Percentiles rank a stretch among this genome's conserved stretches.
These are phyloP conservation scores for Plenodomus biglobosus DNA, from an alignment of 2,329 filamentous ascomycete species.

Conservation along the genomic window DNA sequence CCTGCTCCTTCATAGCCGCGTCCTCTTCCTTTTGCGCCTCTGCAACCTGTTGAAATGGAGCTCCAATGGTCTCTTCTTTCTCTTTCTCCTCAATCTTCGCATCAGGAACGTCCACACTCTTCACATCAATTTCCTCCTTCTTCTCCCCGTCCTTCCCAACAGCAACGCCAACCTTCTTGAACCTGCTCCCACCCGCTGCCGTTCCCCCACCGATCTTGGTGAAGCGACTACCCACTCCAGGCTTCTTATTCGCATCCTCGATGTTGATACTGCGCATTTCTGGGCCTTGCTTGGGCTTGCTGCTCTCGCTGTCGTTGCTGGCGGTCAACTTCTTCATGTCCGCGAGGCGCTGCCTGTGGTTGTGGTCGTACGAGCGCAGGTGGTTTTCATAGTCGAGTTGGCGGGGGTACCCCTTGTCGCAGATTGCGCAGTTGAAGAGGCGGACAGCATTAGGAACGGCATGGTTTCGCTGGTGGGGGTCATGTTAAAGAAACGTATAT, in stretches of 20 bases:
- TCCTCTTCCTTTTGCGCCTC: slow-evolving; percentile 1
- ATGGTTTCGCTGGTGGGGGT: slow-evolving; percentile 42
- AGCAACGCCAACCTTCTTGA: slow-evolving; percentile 70
- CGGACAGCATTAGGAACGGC: slow-evolving; percentile 48
- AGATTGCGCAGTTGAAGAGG: slow-evolving; percentile 63
- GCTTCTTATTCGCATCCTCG: slow-evolving; percentile 19
- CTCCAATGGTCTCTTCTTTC: slow-evolving; percentile 1
- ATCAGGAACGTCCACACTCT: slow-evolving; percentile 40
- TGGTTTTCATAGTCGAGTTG: slow-evolving; percentile 97
- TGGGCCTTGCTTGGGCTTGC: slow-evolving; percentile 19
- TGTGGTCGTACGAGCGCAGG: slow-evolving; percentile 91
- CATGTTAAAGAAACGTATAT: slow-evolving; percentile 20
- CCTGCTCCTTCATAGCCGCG: slow-evolving; percentile 30
- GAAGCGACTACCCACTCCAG: slow-evolving; percentile 25
- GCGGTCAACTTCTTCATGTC: slow-evolving; percentile 72
- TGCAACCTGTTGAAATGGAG: background rate
- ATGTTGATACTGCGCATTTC: slow-evolving; percentile 32
- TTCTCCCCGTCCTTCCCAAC: slow-evolving; percentile 15
- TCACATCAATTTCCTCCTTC: slow-evolving; percentile 2
- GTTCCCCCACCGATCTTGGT: slow-evolving; percentile 30
- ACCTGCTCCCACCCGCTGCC: slow-evolving; percentile 46
- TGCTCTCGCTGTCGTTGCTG: slow-evolving; percentile 26
- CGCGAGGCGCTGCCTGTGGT: slow-evolving; percentile 72
- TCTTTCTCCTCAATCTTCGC: slow-evolving; percentile 11
- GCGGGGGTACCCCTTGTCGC: slow-evolving; percentile 87